Evolutionary conservation across 2,329 filamentous ascomycete genomes (phyloP).

Genomic region (Fusarium poae): DNA sequence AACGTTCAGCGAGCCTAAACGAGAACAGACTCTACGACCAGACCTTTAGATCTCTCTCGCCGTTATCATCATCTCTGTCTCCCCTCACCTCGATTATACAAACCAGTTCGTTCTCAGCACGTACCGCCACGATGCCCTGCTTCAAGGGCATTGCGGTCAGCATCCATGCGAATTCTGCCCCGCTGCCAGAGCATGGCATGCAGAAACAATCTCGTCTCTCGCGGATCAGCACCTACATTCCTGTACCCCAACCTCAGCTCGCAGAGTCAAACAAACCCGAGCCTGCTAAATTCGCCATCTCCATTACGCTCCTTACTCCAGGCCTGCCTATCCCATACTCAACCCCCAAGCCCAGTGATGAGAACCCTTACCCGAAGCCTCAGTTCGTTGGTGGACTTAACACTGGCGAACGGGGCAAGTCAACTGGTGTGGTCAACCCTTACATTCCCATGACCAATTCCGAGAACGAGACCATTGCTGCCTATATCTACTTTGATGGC

Average conservation of each 20-base stretch:
- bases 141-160: slow-evolving; percentile 99
- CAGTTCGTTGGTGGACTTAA: slow-evolving; percentile 80
- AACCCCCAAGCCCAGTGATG: slow-evolving; percentile 81
- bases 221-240: slow-evolving; percentile 96
- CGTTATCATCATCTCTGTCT: slow-evolving; percentile 35
- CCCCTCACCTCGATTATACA: slow-evolving; percentile 35
- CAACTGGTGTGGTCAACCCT: slow-evolving; percentile 74
- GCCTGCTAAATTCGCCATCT: slow-evolving; percentile 96
- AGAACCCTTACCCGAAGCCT: slow-evolving; percentile 83
- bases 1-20: slow-evolving; percentile 27
- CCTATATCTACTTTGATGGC: slow-evolving; percentile 99
- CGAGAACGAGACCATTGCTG: slow-evolving; percentile 95
- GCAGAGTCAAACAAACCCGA: slow-evolving; percentile 79
- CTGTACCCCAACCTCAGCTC: slow-evolving; percentile 89
- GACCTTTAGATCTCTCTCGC: slow-evolving; percentile 29
- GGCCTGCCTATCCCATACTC: slow-evolving; percentile 93
- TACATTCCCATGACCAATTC: slow-evolving; percentile 94
- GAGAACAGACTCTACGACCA: slow-evolving; percentile 25
- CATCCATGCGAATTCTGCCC: slow-evolving; percentile 85
- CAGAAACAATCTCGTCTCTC: slow-evolving; percentile 92
- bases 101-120: slow-evolving; percentile 21
- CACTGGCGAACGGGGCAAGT: slow-evolving; percentile 65
- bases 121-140: slow-evolving; percentile 78
- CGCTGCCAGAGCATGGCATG: slow-evolving; percentile 91
- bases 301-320: slow-evolving; percentile 92